Evolutionary conservation across 768 basidiomycete species (phyloP).

Genomic region (Phaeolepiota aurea): DNA sequence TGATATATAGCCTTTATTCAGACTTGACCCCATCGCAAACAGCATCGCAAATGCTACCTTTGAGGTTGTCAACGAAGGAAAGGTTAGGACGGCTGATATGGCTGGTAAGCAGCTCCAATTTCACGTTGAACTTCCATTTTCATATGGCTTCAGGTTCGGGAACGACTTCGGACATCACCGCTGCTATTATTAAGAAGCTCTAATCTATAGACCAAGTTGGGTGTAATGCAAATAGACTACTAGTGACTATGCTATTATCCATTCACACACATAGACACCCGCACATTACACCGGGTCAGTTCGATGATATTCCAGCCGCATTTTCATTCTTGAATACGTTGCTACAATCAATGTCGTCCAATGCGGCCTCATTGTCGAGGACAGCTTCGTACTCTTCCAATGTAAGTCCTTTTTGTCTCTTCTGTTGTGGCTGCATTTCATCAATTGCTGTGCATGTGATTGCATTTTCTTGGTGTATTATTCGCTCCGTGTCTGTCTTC

Average conservation of each 20-base stretch:
- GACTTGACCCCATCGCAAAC: conserved; percentile 90
- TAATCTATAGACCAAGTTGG: conserved; percentile 14
- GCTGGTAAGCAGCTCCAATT: conserved; percentile 52
- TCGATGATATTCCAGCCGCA: too few species aligned
- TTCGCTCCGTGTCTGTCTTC: too few species aligned
- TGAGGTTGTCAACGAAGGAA: conserved; percentile 82
- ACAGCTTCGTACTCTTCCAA: conserved; percentile 46
- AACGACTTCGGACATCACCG: conserved; percentile 92
- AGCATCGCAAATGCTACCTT: conserved; percentile 88
- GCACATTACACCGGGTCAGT: conserved; percentile 3
- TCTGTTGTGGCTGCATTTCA: too few species aligned
- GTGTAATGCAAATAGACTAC: conserved; percentile 2
- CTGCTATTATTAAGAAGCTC: conserved; percentile 81
- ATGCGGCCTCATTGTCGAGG: conserved; percentile 37
- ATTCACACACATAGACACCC: conserved; percentile 4
- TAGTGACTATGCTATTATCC: conserved; percentile 5
- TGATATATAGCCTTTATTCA: conserved; percentile 17
- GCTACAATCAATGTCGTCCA: conserved; percentile 37
- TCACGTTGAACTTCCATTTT: conserved; percentile 1
- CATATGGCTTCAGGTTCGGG: conserved; percentile 52
- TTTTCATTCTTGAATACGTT: too few species aligned
- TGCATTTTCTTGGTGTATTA: too few species aligned
- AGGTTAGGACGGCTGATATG: conserved; percentile 92
- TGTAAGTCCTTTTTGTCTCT: conserved; percentile 26
- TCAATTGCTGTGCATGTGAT: too few species aligned